A percentile compares a stretch with the other conserved stretches of the same genome.
These are phyloP conservation scores for Diaporthe australafricana DNA, from an alignment of 2,329 filamentous ascomycete species.

Conservation along the genomic window DNA sequence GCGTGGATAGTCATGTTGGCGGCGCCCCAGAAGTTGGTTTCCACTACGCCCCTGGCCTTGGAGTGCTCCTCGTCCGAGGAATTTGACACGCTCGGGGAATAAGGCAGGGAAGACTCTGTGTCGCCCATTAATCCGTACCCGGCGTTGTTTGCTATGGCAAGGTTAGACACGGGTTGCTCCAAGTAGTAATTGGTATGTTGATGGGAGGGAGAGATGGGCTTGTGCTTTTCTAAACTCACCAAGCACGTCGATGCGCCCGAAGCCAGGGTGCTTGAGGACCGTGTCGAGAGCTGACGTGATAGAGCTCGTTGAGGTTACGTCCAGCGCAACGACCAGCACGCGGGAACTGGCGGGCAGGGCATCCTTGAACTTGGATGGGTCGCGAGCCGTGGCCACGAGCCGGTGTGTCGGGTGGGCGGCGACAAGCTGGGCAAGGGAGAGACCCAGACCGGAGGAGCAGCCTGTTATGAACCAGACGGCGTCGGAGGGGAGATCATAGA, in stretches of 20 bases:
- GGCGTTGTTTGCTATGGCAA: slow-evolving; percentile 47
- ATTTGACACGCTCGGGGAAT: background rate
- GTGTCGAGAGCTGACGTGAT: slow-evolving; percentile 48
- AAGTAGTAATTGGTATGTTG: background rate
- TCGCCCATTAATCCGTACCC: slow-evolving; percentile 56
- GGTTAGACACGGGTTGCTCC: background rate
- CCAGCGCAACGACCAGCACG: slow-evolving; percentile 55
- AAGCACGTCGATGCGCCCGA: slow-evolving; percentile 50
- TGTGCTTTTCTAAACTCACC: background rate
- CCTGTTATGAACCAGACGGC: slow-evolving; percentile 53
- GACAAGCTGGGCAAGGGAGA: slow-evolving; percentile 42
- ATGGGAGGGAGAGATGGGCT: background rate
- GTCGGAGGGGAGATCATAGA: slow-evolving; percentile 46
- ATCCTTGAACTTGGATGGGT: slow-evolving; percentile 47
- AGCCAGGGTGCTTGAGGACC: slow-evolving; percentile 44
- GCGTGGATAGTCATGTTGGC: slow-evolving; percentile 42
- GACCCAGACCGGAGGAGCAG: slow-evolving; percentile 47
- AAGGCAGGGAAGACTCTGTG: slow-evolving; percentile 38
- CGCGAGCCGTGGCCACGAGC: slow-evolving; percentile 49
- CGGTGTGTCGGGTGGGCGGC: slow-evolving; percentile 40
- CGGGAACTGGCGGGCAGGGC: slow-evolving; percentile 46
- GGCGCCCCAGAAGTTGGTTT: slow-evolving; percentile 47
- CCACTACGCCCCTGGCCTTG: slow-evolving; percentile 41
- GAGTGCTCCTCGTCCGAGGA: slow-evolving; percentile 39
- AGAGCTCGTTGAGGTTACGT: slow-evolving; percentile 53